Evolutionary conservation across 148 eudicot genomes (phyloP).

Genomic region (Oxyria digyna): DNA sequence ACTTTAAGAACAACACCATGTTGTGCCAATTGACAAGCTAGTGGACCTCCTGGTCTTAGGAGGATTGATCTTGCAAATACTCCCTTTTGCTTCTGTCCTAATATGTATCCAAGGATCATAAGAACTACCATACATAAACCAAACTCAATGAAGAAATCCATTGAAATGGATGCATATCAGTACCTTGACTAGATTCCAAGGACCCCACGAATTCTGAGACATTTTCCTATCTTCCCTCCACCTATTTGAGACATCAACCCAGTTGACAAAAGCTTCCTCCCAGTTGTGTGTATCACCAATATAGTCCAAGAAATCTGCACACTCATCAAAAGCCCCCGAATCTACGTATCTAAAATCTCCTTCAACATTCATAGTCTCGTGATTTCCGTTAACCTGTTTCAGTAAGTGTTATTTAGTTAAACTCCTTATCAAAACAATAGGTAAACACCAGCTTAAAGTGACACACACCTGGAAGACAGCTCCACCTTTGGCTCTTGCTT

Average conservation of each 20-base stretch:
- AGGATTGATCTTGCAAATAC: constrained; percentile 75
- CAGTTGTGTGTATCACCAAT: constrained; percentile 63
- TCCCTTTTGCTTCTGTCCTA: constrained; percentile 99
- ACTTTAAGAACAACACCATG: constrained; percentile 83
- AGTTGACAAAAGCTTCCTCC: constrained; percentile 75
- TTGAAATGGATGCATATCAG: neutral
- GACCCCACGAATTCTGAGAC: constrained; percentile 54
- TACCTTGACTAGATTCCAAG: constrained; percentile 90
- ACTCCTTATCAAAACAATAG: neutral
- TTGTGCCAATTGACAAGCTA: constrained; percentile 80
- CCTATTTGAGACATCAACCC: constrained; percentile 50
- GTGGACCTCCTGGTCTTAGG: constrained; percentile 79
- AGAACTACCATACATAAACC: constrained; percentile 9
- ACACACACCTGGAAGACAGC: constrained; percentile 82
- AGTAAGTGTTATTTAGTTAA: neutral
- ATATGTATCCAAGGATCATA: constrained; percentile 24
- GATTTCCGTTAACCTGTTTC: constrained; percentile 84
- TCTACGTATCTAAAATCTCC: constrained; percentile 91
- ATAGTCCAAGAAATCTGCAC: constrained; percentile 68
- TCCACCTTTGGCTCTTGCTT: constrained; percentile 80
- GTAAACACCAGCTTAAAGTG: neutral
- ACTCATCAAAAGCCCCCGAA: constrained; percentile 82
- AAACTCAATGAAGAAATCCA: neutral
- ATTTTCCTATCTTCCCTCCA: constrained; percentile 47
- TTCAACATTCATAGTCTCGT: constrained; percentile 92